Evolutionary conservation across 139 green algal species (phyloP), one percentile per base, ranked within the genome.

Genomic region (Desmodesmus armatus): DNA sequence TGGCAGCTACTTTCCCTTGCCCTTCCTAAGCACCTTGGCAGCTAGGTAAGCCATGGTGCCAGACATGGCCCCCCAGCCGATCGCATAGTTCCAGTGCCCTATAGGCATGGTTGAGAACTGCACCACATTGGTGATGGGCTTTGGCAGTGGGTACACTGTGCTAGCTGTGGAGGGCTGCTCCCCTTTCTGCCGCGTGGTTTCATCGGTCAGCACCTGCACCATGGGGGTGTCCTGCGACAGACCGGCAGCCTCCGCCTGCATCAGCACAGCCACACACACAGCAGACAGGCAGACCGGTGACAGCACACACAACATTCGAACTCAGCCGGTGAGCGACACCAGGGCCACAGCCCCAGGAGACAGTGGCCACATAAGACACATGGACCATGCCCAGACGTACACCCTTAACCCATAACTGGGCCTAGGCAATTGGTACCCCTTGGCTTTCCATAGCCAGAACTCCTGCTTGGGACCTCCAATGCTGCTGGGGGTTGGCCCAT

Each of bases 71-170:
- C 66, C 70, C 81, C 81, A 87, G 33, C 51, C 58, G 6, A 77
- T 55, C 31, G 81, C 81, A 47, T 87, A 87, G 40, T 81, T 81
- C 51, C 67, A 67, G 55, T 87, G 81, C 40, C 58, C 81, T 31
- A 75, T 58, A 0, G 81, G 81, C 81, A 87, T 87, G 1, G 70
- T 87, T 27, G 49, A 74, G 39, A 82, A 87, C 25, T 74, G 69
- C 69, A 87, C 81, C 13, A 87, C 70, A 31, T 44, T 65, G 69
- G 17, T 55, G 0, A 73, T 65, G 23, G 51, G 81, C 70, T 87
- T 87, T 43, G 81, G 81, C 40, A 87, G 29, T 27, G 81, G 81
- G 41, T 73, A 87, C 25, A 81, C 51, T 23, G 47, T 41, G 0
- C 43, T 49, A 5, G 6, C 25, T 17, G 41, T 65, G 47, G 13